phyloP scores from a whole-genome alignment of 495 filamentous ascomycete genomes.

The Penicillium samsonianum region DNA sequence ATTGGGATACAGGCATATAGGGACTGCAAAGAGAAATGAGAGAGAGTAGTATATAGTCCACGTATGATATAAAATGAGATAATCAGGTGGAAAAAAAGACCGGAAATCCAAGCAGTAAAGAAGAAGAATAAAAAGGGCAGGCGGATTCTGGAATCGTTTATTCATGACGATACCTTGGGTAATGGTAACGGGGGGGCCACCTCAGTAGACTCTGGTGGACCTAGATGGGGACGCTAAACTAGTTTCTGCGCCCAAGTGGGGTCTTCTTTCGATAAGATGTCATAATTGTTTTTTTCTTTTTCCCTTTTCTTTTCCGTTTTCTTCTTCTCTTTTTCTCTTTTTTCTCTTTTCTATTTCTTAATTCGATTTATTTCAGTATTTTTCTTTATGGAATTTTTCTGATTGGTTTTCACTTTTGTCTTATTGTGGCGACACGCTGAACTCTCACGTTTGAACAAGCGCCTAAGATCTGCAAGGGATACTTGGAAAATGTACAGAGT shows the following conservation, averaged over 20 bases:
- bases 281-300: constrained; percentile 1
- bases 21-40: background rate
- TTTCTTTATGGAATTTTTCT: background rate
- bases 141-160: constrained; percentile 4
- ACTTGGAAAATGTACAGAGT: background rate
- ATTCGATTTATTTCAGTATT: background rate
- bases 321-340: background rate
- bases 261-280: constrained; percentile 12
- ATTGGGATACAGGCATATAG: constrained; percentile 1
- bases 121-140: constrained; percentile 10
- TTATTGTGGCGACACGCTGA: constrained; percentile 7
- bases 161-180: constrained; percentile 13
- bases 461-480: constrained; percentile 12
- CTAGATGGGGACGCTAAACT: background rate
- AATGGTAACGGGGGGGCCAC: constrained; percentile 5
- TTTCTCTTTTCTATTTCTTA: background rate
- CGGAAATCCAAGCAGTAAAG: constrained; percentile 2
- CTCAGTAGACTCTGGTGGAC: background rate
- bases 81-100: background rate
- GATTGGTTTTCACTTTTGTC: background rate
- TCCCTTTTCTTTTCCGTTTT: background rate
- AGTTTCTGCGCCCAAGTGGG: constrained; percentile 15
- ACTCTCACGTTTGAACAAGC: constrained; percentile 14
- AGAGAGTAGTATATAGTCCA: background rate
- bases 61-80: background rate